Evolutionary conservation across 306 rosid species (phyloP).

Genomic region (Medicago arabica): DNA sequence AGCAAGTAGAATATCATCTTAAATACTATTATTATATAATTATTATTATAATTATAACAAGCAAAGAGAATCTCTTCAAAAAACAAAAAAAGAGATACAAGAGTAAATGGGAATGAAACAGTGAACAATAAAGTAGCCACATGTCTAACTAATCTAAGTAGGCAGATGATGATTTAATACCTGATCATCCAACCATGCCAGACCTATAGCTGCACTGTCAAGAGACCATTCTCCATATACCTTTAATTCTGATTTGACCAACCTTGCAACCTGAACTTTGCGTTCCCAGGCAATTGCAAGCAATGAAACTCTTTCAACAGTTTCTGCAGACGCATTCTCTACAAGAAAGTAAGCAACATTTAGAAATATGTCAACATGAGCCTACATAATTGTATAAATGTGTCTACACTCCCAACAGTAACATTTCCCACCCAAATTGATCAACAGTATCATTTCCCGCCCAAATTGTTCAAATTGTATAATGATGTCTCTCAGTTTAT

Average conservation of each 20-base stretch:
- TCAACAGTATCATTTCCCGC: background rate
- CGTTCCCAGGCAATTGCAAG: constrained; percentile 98
- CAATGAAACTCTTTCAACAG: constrained; percentile 78
- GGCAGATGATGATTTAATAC: constrained; percentile 48
- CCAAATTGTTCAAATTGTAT: background rate
- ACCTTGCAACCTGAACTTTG: constrained; percentile 92
- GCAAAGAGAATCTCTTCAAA: constrained; percentile 6
- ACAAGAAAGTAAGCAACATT: constrained; percentile 47
- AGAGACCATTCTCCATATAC: constrained; percentile 88
- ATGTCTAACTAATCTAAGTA: constrained; percentile 16
- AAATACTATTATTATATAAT: constrained; percentile 17
- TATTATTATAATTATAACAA: constrained; percentile 17
- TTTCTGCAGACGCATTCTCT: constrained; percentile 64
- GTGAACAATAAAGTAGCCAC: constrained; percentile 16
- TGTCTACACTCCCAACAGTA: constrained; percentile 5
- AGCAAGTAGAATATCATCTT: constrained; percentile 45
- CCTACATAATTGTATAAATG: background rate
- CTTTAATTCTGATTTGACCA: constrained; percentile 81
- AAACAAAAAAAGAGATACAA: background rate
- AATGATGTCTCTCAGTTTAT: background rate
- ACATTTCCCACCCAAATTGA: background rate
- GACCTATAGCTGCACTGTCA: constrained; percentile 87
- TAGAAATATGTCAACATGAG: constrained; percentile 45
- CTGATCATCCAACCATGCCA: constrained; percentile 98
- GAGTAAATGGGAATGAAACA: constrained; percentile 31